These are phyloP conservation scores for Melaleuca alternifolia DNA, from an alignment of 345 rosid species.

Conservation along the genomic window DNA sequence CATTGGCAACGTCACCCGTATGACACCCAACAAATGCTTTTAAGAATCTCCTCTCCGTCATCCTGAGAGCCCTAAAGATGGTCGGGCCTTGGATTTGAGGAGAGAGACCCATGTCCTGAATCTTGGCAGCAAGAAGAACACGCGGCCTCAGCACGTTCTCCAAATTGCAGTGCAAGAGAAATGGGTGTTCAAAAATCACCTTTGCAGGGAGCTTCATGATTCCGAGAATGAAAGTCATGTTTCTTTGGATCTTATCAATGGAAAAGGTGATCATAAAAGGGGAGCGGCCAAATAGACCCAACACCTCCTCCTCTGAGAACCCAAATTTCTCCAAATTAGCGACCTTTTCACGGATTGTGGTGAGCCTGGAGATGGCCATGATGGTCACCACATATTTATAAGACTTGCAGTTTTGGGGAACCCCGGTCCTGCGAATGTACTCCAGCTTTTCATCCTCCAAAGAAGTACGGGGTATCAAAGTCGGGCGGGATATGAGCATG, in stretches of 20 bases:
- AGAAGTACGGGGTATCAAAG: slow-evolving; percentile 59
- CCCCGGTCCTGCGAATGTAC: slow-evolving; percentile 46
- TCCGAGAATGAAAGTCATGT: slow-evolving; percentile 70
- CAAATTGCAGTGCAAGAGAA: slow-evolving; percentile 40
- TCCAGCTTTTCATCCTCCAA: slow-evolving; percentile 53
- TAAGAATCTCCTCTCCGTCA: slow-evolving; percentile 57
- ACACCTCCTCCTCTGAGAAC: slow-evolving; percentile 52
- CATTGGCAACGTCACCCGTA: slow-evolving; percentile 31
- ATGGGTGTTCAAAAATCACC: slow-evolving; percentile 36
- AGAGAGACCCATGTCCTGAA: slow-evolving; percentile 47
- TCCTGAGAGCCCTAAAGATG: slow-evolving; percentile 44
- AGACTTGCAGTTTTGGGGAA: slow-evolving; percentile 46
- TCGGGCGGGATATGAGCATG: slow-evolving; percentile 61
- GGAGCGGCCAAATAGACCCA: slow-evolving; percentile 46
- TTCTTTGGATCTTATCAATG: slow-evolving; percentile 74
- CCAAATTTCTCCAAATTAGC: slow-evolving; percentile 72
- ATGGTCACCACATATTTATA: slow-evolving; percentile 55
- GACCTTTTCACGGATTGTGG: slow-evolving; percentile 57
- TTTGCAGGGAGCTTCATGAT: slow-evolving; percentile 51
- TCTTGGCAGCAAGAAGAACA: slow-evolving; percentile 33
- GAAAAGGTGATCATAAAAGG: slow-evolving; percentile 54
- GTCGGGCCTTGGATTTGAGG: slow-evolving; percentile 26
- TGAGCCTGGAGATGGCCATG: slow-evolving; percentile 57
- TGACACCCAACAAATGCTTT: slow-evolving; percentile 51
- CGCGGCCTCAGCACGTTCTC: slow-evolving; percentile 59